These are phyloP conservation scores for Akanthomyces lecanii DNA, from an alignment of 2,329 filamentous ascomycete genomes.

Conservation along the genomic window DNA sequence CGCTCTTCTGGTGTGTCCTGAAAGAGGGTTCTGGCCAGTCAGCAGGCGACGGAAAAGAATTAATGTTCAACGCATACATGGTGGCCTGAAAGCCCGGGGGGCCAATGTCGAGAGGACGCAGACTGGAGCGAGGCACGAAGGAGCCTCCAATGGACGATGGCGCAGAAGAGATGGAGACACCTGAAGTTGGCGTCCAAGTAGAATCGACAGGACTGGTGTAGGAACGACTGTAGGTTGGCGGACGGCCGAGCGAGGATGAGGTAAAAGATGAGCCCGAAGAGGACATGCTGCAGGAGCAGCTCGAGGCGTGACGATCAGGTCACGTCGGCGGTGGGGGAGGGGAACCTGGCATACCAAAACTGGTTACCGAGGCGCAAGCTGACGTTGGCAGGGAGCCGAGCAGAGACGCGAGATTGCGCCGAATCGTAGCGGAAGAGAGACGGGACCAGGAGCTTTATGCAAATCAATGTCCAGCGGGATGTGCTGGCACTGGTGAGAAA, in stretches of 20 bases:
- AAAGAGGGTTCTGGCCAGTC: conserved; percentile 41
- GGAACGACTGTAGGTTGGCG: conserved; percentile 38
- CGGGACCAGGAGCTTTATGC: not conserved
- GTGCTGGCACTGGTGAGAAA: not conserved
- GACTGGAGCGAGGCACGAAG: conserved; percentile 32
- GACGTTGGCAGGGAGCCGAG: conserved; percentile 10
- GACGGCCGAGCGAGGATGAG: conserved; percentile 41
- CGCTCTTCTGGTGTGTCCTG: conserved; percentile 46
- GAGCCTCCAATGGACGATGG: conserved; percentile 38
- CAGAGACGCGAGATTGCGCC: conserved; percentile 1
- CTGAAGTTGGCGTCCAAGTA: conserved; percentile 44
- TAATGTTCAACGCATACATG: conserved; percentile 37
- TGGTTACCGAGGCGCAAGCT: conserved; percentile 16
- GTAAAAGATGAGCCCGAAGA: conserved; percentile 47
- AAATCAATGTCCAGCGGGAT: not conserved
- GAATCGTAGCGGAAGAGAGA: not conserved
- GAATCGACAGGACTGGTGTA: conserved; percentile 42
- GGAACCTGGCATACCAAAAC: conserved; percentile 16
- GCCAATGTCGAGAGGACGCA: conserved; percentile 46
- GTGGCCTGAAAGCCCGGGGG: conserved; percentile 52
- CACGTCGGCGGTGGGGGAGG: conserved; percentile 17
- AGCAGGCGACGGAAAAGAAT: not conserved
- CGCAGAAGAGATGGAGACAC: conserved; percentile 40
- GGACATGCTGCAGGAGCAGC: conserved; percentile 33
- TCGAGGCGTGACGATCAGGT: conserved; percentile 16